These are phyloP conservation scores for Colletotrichum orchidophilum DNA, from an alignment of 2,329 filamentous ascomycete species.

Conservation along the genomic window DNA sequence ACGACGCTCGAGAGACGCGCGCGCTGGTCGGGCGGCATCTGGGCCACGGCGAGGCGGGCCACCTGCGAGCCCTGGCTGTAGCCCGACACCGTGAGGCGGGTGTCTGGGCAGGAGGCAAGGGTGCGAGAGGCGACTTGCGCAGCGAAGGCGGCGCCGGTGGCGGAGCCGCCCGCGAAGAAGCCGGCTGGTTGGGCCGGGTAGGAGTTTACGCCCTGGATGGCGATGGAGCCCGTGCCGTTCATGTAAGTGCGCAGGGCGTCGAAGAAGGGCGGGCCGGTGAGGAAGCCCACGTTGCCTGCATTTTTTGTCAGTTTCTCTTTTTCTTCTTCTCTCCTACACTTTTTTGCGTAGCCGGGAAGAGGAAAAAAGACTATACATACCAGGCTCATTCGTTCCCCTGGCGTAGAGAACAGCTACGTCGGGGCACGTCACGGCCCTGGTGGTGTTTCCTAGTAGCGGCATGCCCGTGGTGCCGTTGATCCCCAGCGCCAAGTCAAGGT, in stretches of 20 bases:
- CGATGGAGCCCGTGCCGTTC: conserved; percentile 35
- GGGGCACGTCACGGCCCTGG: conserved; percentile 19
- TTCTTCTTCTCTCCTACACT: no score
- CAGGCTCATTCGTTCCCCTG: conserved; percentile 34
- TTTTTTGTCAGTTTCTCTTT: conserved; percentile 9
- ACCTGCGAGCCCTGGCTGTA: conserved; percentile 43
- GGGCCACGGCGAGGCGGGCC: conserved; percentile 39
- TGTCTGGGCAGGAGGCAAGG: conserved; percentile 38
- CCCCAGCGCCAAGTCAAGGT: conserved; percentile 18
- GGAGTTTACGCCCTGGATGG: conserved; percentile 41
- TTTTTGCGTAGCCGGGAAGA: no score
- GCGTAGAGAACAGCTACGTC: conserved; percentile 33
- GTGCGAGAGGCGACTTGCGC: conserved; percentile 44
- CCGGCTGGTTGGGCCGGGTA: conserved; percentile 12
- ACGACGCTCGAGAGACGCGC: conserved; percentile 40
- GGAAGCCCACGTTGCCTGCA: conserved; percentile 42
- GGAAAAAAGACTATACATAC: no score
- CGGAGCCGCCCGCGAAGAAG: conserved; percentile 24
- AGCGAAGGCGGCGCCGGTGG: conserved; percentile 39
- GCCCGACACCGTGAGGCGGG: conserved; percentile 40
- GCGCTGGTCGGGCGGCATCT: conserved; percentile 35
- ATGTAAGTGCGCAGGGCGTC: conserved; percentile 36
- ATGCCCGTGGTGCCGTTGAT: conserved; percentile 21
- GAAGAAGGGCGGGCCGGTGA: conserved; percentile 41
- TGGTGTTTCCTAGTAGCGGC: background rate